A percentile compares a stretch with the other conserved stretches of the same genome.
Conservation (phyloP, 1,139 yeast genomes). For the Candida tunisiensis region DNA sequence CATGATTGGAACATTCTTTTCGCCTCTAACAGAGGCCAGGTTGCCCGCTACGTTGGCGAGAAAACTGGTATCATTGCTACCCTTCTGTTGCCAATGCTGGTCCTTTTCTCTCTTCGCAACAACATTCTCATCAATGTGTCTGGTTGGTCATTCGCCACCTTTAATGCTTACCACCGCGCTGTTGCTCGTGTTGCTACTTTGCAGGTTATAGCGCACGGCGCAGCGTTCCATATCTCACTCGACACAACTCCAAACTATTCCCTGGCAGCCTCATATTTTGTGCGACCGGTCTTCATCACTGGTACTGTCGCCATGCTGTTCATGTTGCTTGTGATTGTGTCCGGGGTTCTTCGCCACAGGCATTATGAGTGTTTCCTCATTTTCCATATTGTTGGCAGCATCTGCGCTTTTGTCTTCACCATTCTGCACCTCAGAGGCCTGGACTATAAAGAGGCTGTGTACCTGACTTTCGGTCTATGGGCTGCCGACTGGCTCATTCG, state of each 20-base stretch:
- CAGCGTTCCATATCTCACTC: conserved; percentile 21
- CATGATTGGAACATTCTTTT: conserved; percentile 24
- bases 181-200: conserved; percentile 32
- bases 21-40: conserved; percentile 22
- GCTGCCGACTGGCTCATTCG: conserved; percentile 26
- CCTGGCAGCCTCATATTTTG: no score
- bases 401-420: conserved; percentile 28
- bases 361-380: conserved; percentile 31
- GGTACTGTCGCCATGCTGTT: conserved; percentile 41
- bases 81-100: conserved; percentile 36
- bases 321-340: conserved; percentile 29
- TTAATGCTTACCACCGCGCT: conserved; percentile 44
- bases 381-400: conserved; percentile 26
- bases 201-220: conserved; percentile 26
- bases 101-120: conserved; percentile 44
- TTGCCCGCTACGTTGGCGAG: conserved; percentile 32
- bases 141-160: conserved; percentile 46
- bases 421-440: conserved; percentile 31
- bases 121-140: conserved; percentile 40
- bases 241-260: no score
- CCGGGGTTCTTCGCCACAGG: conserved; percentile 30
- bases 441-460: conserved; percentile 29
- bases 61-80: conserved; percentile 45
- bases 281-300: no score
- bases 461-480: conserved; percentile 25